Conservation (phyloP, 106 monocot genomes). For the Ottelia alismoides region DNA sequence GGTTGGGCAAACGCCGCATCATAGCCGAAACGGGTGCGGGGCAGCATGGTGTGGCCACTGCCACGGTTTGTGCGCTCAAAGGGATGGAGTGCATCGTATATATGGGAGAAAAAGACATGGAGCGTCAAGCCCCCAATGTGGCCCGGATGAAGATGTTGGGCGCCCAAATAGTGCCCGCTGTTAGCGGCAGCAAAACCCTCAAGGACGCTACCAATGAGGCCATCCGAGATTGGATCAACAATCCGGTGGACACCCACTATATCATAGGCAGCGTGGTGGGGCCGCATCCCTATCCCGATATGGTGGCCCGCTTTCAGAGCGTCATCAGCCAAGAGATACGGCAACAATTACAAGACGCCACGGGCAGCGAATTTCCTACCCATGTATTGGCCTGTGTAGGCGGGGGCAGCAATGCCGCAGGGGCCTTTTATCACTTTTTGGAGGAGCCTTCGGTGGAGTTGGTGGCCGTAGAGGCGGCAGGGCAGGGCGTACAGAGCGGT, state of each 20-base stretch:
- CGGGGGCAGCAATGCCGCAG: background rate
- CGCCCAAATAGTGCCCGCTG: background rate
- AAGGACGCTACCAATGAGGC: background rate
- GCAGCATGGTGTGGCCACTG: too few relatives aligned
- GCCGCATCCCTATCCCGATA: slow-evolving; percentile 1
- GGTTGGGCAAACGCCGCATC: too few relatives aligned
- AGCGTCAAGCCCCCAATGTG: too few relatives aligned
- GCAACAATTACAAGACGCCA: background rate
- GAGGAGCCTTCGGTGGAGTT: background rate
- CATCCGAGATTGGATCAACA: background rate
- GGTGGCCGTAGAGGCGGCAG: slow-evolving; percentile 1
- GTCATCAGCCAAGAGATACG: background rate
- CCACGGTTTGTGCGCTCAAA: too few relatives aligned
- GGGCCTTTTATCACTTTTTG: too few relatives aligned
- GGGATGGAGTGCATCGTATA: too few relatives aligned
- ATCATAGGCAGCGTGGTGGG: background rate
- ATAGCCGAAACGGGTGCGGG: too few relatives aligned
- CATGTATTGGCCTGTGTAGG: background rate
- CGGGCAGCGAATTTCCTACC: background rate
- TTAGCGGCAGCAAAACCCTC: background rate
- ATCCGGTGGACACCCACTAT: background rate
- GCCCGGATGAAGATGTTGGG: too few relatives aligned
- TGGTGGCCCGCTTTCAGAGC: background rate
- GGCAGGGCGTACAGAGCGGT: background rate
- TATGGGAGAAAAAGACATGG: too few relatives aligned